Evolutionary conservation across 805 yeast genomes (phyloP), one percentile per base, ranked within the genome.

Genomic region (Ogataea methylovora): DNA sequence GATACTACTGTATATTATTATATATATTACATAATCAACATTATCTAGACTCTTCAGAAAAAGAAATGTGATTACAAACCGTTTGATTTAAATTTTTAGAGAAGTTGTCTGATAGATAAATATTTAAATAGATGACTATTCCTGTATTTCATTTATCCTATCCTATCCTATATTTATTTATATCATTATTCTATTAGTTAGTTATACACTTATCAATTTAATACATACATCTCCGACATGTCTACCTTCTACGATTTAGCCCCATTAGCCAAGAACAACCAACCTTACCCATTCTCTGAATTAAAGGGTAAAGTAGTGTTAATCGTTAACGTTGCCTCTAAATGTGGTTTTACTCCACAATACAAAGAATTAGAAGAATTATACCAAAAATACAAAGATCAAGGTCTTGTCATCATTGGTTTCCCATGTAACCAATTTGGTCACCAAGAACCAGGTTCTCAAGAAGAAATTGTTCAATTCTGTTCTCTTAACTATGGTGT

Each of bases 351-450:
- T 60, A 78, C 92, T 4, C 78, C 83, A 37, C 95, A 86, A 56
- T 83, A 81, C 55, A 61, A 66, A 34, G 90, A 79, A 34, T 61
- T 87, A 24, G 88, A 87, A 59, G 61, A 56, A 27, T 59, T 87
- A 11, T 77, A 84, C 61, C 61, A 76, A 40, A 75, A 76, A 52
- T 83, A 79, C 60, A 60, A 69, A 34, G 73, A 69, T 32, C 51
- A 70, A 41, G 94, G 84, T 1, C 63, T 88, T 17, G 75, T 62
- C 29, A 67, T 87, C 19, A 43, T 87, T 24, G 96, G 87, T 0
- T 86, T 87, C 71, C 97, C 97, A 22, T 84, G 95, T 60, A 84
- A 85, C 61, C 95, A 86, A 56, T 87, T 87, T 54, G 88, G 82
- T 17, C 63, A 73, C 47, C 82, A 92, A 65, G 84, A 88, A 60